Evolutionary conservation across 2,329 filamentous ascomycete species (phyloP).

Genomic region (Chrysosporium keratinophilum): DNA sequence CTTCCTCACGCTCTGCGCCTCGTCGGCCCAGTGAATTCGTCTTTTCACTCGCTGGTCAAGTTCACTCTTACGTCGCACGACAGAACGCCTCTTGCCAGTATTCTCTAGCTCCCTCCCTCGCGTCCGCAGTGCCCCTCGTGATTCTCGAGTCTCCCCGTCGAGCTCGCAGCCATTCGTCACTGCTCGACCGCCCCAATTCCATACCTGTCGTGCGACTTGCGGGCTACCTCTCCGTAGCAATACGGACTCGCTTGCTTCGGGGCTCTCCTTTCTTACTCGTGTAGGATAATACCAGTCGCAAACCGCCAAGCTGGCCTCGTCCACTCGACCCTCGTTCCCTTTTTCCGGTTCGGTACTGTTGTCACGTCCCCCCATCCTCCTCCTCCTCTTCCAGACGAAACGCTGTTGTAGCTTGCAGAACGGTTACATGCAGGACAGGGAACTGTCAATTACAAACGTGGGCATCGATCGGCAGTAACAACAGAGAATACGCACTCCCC

Average conservation of each 20-base stretch:
- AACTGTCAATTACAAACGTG: constrained; percentile 14
- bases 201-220: constrained; percentile 4
- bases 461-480: constrained; percentile 15
- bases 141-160: background rate
- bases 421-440: constrained; percentile 13
- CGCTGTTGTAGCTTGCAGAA: constrained; percentile 6
- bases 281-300: background rate
- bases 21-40: background rate
- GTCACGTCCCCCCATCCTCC: background rate
- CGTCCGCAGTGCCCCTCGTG: constrained; percentile 5
- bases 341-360: constrained; percentile 3
- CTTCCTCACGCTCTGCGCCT: constrained; percentile 3
- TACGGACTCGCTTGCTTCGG: background rate
- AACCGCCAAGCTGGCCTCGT: constrained; percentile 7
- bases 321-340: constrained; percentile 1
- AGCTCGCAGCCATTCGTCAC: constrained; percentile 7
- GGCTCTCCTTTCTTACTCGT: background rate
- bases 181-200: background rate
- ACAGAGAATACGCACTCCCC: constrained; percentile 9
- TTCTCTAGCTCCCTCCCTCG: background rate
- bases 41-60: background rate
- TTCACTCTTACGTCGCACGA: constrained; percentile 11
- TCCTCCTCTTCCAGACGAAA: background rate
- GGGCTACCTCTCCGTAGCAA: background rate
- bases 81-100: constrained; percentile 11